A percentile compares a stretch with the other conserved stretches of the same genome.
phyloP scores from a whole-genome alignment of 2,329 filamentous ascomycete species.

The Raffaelea albimanens region DNA sequence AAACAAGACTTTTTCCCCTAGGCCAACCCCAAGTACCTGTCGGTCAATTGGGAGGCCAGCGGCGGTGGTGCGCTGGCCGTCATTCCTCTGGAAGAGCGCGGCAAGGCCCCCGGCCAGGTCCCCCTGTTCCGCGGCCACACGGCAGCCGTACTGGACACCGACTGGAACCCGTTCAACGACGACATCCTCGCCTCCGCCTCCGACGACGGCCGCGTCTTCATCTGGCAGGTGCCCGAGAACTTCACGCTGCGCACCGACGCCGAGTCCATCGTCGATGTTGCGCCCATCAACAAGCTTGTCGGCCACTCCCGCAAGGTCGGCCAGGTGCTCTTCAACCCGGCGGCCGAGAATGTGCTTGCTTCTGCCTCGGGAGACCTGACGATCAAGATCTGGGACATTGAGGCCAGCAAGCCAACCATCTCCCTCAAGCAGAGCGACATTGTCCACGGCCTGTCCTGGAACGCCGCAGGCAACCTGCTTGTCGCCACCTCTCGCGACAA shows the following conservation, averaged over 20 bases:
- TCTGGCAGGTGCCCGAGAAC: slow-evolving; percentile 87
- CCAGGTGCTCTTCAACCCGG: slow-evolving; percentile 95
- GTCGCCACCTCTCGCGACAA: slow-evolving; percentile 96
- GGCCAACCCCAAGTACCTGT: slow-evolving; percentile 92
- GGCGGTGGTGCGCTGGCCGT: slow-evolving; percentile 96
- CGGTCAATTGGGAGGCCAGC: slow-evolving; percentile 96
- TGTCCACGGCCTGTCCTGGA: slow-evolving; percentile 94
- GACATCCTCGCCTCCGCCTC: slow-evolving; percentile 85
- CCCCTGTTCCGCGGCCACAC: slow-evolving; percentile 96
- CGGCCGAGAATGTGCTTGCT: slow-evolving; percentile 89
- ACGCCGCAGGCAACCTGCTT: slow-evolving; percentile 73
- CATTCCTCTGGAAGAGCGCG: slow-evolving; percentile 80
- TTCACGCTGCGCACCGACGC: slow-evolving; percentile 72
- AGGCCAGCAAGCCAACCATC: slow-evolving; percentile 63
- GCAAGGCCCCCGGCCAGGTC: slow-evolving; percentile 84
- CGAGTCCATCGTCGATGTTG: slow-evolving; percentile 74
- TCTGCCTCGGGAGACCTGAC: slow-evolving; percentile 92
- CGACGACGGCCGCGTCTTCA: slow-evolving; percentile 92
- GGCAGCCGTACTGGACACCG: slow-evolving; percentile 88
- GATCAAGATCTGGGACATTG: slow-evolving; percentile 92
- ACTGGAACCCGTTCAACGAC: slow-evolving; percentile 98
- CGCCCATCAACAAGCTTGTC: slow-evolving; percentile 69
- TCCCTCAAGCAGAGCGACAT: slow-evolving; percentile 82
- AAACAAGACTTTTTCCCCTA: slow-evolving; percentile 24
- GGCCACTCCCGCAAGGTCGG: slow-evolving; percentile 80